A percentile compares a stretch with the other conserved stretches of the same genome.
phyloP scores from a whole-genome alignment of 768 basidiomycete species.

The Thelephora ganbajun region DNA sequence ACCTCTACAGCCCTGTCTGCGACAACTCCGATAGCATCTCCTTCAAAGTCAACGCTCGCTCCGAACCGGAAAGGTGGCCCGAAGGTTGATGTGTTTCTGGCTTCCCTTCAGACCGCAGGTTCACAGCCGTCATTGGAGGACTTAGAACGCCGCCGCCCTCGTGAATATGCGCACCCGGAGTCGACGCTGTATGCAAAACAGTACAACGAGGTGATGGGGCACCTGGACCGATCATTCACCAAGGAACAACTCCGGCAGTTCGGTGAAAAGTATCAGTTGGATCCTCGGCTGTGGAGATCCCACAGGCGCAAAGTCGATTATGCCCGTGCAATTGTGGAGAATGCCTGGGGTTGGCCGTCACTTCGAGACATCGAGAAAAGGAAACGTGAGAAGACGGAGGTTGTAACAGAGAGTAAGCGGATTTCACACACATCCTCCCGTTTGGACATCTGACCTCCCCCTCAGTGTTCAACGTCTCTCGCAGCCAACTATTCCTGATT shows the following conservation, averaged over 20 bases:
- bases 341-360: slow-evolving; percentile 58
- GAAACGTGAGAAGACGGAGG: slow-evolving; percentile 35
- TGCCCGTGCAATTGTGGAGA: slow-evolving; percentile 36
- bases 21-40: neutral
- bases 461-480: slow-evolving; percentile 41
- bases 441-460: slow-evolving; percentile 1
- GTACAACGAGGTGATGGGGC: slow-evolving; percentile 39
- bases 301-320: slow-evolving; percentile 14
- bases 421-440: neutral
- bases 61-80: slow-evolving; percentile 20
- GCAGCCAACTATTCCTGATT: slow-evolving; percentile 51
- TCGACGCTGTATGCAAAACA: slow-evolving; percentile 33
- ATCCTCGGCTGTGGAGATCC: slow-evolving; percentile 6
- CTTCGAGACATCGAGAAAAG: slow-evolving; percentile 36
- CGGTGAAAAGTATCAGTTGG: slow-evolving; percentile 31
- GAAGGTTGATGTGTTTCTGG: slow-evolving; percentile 41
- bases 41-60: neutral
- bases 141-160: slow-evolving; percentile 42
- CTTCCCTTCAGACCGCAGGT: slow-evolving; percentile 32
- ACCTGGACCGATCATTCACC: slow-evolving; percentile 49
- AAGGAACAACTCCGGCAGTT: slow-evolving; percentile 45
- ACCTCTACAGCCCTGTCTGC: neutral
- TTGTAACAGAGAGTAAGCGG: slow-evolving; percentile 28
- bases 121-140: slow-evolving; percentile 42
- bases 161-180: slow-evolving; percentile 22